Evolutionary conservation across 2,329 filamentous ascomycete species (phyloP).

Genomic region (Geosmithia morbida): DNA sequence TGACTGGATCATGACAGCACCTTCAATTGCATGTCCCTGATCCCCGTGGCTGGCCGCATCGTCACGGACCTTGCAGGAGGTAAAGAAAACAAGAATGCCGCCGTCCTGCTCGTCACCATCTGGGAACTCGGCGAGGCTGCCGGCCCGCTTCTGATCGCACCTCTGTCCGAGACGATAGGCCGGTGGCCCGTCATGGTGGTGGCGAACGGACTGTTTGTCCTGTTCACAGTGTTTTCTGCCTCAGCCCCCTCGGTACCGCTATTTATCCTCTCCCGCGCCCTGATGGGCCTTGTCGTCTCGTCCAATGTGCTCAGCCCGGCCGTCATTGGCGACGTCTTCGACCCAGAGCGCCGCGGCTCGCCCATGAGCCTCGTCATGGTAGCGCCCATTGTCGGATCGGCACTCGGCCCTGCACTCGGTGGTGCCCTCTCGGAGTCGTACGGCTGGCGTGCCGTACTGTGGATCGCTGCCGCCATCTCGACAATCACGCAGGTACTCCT

Average conservation of each 20-base stretch:
- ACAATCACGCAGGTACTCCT: conserved; percentile 33
- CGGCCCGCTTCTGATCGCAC: conserved; percentile 45
- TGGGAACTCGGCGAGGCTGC: conserved; percentile 54
- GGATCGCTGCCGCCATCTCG: conserved; percentile 32
- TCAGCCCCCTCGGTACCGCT: conserved; percentile 26
- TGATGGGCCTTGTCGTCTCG: conserved; percentile 49
- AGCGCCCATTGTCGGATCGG: conserved; percentile 41
- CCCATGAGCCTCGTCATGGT: conserved; percentile 43
- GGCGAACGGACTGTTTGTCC: conserved; percentile 35
- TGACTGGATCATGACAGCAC: conserved; percentile 21
- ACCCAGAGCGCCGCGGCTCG: conserved; percentile 38
- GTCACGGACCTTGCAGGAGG: conserved; percentile 25
- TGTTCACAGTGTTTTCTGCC: conserved; percentile 30
- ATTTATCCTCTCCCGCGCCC: conserved; percentile 36
- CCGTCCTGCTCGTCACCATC: conserved; percentile 52
- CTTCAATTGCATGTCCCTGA: conserved; percentile 41
- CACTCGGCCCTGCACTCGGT: conserved; percentile 39
- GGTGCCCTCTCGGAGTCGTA: conserved; percentile 37
- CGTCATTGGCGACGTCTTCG: conserved; percentile 49
- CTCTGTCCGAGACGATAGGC: conserved; percentile 46
- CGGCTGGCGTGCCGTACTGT: conserved; percentile 40
- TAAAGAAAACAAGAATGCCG: conserved; percentile 26
- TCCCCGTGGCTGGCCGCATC: conserved; percentile 37
- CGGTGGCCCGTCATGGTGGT: conserved; percentile 38
- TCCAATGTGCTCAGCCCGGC: conserved; percentile 49